Base-by-base conservation (phyloP, 2,329 filamentous ascomycete species). In the Tolypocladium ovalisporum region DNA sequence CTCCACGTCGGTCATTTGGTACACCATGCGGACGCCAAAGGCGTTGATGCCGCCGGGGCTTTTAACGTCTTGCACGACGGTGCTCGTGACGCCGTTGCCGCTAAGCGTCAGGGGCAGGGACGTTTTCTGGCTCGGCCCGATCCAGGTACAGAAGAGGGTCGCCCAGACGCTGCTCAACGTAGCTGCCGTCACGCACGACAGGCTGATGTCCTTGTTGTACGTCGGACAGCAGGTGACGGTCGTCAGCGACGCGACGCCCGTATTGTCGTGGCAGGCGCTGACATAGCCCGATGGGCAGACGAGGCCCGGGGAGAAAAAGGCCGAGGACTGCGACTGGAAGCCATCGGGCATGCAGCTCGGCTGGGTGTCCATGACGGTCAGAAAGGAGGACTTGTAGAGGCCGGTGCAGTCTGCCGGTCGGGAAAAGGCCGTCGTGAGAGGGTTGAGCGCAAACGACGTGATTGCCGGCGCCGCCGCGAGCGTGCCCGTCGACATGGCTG, bases 221-320 rank as follows among this genome's bases (percentile, higher is more conserved):
- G 63, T 58, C 1, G 70, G 71, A 34, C 70, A 74, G 59, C 71
- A 73, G 3, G 70, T 73, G 17, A 73, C 62, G 1, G 70, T 73
- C 22, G 68, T 69, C 29, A 65, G 64, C 24, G 63, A 65, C 42
- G 56, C 55, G 17, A 64, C 63, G 15, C 64, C 64, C 2, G 56
- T 61, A 34, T 62, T 66, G 29, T 65, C 62, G 19, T 65, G 65
- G 59, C 69, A 71, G 10, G 60, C 62, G n/a, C 63, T 66, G n/a
- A 62, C 60, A 55, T 70, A 70, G 34, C 68, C 68, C 12, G 62
- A 63, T 36, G 65, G 67, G 54, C 71, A 73, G 9, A 62, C 66
- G 9, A 62, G 63, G n/a, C 66, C 68, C 19, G 65, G 62, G 1
- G 68, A 70, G 60, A 70, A 73, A 62, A 65, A 70, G 9, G 64